Percentiles rank a stretch among this genome's conserved stretches.
Evolutionary conservation across 1,139 yeast species (phyloP).

Genomic region (Geotrichum klebahnii): DNA sequence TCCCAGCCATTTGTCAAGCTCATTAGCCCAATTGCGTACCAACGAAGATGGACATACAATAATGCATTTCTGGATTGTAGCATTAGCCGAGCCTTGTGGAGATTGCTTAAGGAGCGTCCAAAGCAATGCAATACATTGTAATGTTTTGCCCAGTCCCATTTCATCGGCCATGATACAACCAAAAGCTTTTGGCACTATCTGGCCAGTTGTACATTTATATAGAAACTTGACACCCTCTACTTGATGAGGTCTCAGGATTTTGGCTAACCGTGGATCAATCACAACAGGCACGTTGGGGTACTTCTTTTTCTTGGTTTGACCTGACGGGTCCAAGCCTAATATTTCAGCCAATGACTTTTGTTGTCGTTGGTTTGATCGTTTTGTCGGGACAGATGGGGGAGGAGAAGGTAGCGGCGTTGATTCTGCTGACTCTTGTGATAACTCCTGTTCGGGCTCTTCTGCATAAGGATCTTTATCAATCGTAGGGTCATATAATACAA

Average conservation of each 20-base stretch:
- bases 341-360: slow-evolving; percentile 78
- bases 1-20: slow-evolving; percentile 92
- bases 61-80: slow-evolving; percentile 82
- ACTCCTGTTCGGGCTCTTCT: slow-evolving; percentile 24
- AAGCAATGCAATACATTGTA: slow-evolving; percentile 87
- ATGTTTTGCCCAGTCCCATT: slow-evolving; percentile 95
- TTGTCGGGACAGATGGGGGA: slow-evolving; percentile 29
- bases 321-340: slow-evolving; percentile 55
- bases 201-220: slow-evolving; percentile 85
- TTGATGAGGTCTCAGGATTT: slow-evolving; percentile 90
- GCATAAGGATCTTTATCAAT: slow-evolving; percentile 49
- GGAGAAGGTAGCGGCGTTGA: slow-evolving; percentile 19
- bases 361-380: slow-evolving; percentile 33
- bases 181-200: slow-evolving; percentile 77
- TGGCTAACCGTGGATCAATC: slow-evolving; percentile 82
- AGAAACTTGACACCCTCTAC: slow-evolving; percentile 90
- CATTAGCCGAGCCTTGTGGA: slow-evolving; percentile 66
- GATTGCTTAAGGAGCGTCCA: slow-evolving; percentile 92
- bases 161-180: slow-evolving; percentile 99
- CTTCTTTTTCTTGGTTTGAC: slow-evolving; percentile 46
- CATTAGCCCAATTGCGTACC: slow-evolving; percentile 97
- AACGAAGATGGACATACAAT: slow-evolving; percentile 94
- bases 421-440: slow-evolving; percentile 22
- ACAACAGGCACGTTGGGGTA: slow-evolving; percentile 92
- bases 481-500: slow-evolving; percentile 92